Base-by-base conservation (phyloP, 2,329 filamentous ascomycete species). In the Penicillium expansum region DNA sequence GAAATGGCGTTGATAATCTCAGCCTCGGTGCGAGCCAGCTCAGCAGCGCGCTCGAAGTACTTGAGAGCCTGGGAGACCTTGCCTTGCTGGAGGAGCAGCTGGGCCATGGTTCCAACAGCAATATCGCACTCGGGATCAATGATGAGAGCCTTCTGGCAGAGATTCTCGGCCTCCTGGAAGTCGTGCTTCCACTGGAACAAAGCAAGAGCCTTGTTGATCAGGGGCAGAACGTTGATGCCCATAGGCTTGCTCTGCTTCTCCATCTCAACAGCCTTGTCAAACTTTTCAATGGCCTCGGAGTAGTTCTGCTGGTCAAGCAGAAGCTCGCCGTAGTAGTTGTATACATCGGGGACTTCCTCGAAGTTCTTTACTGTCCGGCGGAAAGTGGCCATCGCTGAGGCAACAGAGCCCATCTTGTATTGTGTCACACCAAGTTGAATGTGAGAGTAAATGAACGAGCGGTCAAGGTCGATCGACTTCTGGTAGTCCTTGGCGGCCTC, bases 51-150 rank as follows among this genome's bases (percentile, higher is more conserved):
- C 82, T 97, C 92, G 73, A 99, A 99, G 81, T 97, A 97, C 77
- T 89, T 91, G 64, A 99, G 86, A 0, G 94, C 94, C 62, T 97
- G 91, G 35, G 89, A 90, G 57, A 99, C 93, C 80, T 97, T 97
- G 76, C 94, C 94, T 81, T 97, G 94, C 76, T 99, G 94, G 35
- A 99, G 85, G 51, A 99, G 87, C 41, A 99, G 86, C 77, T 99
- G 94, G 11, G 94, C 94, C 91, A 99, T 97, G 53, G 94, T 99
- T 52, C 94, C 94, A 41, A 99, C 94, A 41, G 94, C 94, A 71
- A 99, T 99, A 70, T 99, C 94, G 73, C 94, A 99, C 75, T 99
- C 94, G 27, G 94, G 94, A 70, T 99, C 94, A 74, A 99, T 95
- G 70, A 97, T 96, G 49, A 99, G 82, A 30, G 94, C 94, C 82